Conservation (phyloP, 805 yeast species). For the Candida methanosorbosa region DNA sequence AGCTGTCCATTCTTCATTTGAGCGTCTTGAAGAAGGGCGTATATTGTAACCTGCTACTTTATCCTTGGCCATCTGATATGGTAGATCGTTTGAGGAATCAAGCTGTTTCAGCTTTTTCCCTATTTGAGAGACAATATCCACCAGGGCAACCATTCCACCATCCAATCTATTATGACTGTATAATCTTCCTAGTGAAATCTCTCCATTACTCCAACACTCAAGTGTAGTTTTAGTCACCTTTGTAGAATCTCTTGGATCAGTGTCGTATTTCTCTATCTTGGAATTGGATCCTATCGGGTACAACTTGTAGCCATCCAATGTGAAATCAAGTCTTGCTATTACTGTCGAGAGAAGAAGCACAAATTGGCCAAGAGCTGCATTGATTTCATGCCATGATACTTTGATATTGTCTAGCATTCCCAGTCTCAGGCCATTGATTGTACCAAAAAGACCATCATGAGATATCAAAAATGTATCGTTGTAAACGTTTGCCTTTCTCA, state of each 20-base stretch:
- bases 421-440: slow-evolving; percentile 78
- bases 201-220: slow-evolving; percentile 60
- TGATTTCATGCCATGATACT: slow-evolving; percentile 86
- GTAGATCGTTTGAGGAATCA: slow-evolving; percentile 55
- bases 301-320: slow-evolving; percentile 50
- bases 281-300: slow-evolving; percentile 84
- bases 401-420: slow-evolving; percentile 53
- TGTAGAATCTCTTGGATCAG: slow-evolving; percentile 25
- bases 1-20: slow-evolving; percentile 80
- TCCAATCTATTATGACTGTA: slow-evolving; percentile 74
- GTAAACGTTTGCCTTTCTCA: slow-evolving; percentile 74
- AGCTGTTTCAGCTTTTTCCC: slow-evolving; percentile 32
- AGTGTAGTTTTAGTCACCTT: slow-evolving; percentile 31
- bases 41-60: slow-evolving; percentile 72
- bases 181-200: slow-evolving; percentile 60
- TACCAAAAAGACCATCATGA: slow-evolving; percentile 76
- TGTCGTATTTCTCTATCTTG: slow-evolving; percentile 50
- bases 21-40: slow-evolving; percentile 50
- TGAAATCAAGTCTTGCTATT: slow-evolving; percentile 44
- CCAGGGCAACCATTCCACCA: slow-evolving; percentile 68
- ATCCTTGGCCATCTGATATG: slow-evolving; percentile 64
- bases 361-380: slow-evolving; percentile 86
- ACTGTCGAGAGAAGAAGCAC: slow-evolving; percentile 62
- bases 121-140: slow-evolving; percentile 51
- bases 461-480: slow-evolving; percentile 79